Evolutionary conservation across 2,329 filamentous ascomycete genomes (phyloP).

Genomic region (Penicillium sp.): DNA sequence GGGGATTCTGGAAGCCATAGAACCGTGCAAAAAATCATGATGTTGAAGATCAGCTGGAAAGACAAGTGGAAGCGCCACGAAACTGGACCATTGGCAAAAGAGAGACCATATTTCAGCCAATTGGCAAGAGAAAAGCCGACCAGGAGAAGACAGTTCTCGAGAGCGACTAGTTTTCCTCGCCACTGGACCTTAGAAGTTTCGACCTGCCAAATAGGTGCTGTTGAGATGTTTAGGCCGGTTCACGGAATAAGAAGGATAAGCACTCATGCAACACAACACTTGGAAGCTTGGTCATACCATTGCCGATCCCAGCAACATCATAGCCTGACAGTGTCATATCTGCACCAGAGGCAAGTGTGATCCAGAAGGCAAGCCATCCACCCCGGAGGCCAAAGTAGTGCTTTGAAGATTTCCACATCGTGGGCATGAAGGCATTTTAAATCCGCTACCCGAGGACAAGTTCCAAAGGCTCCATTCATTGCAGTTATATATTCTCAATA

Average conservation of each 20-base stretch:
- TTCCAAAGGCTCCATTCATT: not conserved
- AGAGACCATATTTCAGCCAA: constrained; percentile 46
- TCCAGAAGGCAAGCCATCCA: constrained; percentile 24
- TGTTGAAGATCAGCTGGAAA: constrained; percentile 33
- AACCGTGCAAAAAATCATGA: constrained; percentile 25
- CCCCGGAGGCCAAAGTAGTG: constrained; percentile 21
- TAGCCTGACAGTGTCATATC: constrained; percentile 24
- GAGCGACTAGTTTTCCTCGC: constrained; percentile 26
- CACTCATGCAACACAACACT: not conserved
- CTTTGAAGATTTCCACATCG: not conserved
- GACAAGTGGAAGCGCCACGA: constrained; percentile 34
- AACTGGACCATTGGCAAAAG: constrained; percentile 37
- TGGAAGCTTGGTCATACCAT: constrained; percentile 32
- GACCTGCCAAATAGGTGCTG: constrained; percentile 51
- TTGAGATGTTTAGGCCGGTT: constrained; percentile 49
- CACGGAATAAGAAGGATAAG: not conserved
- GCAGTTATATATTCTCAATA: not conserved
- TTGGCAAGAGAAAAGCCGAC: constrained; percentile 46
- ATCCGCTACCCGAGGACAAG: not conserved
- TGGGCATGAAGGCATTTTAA: not conserved
- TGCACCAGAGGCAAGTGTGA: constrained; percentile 21
- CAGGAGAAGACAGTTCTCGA: constrained; percentile 28
- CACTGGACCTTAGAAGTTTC: constrained; percentile 48
- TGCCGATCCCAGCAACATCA: constrained; percentile 46
- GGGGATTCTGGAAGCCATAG: constrained; percentile 40